Percentiles rank a stretch among this genome's conserved stretches.
Evolutionary conservation across 805 yeast genomes (phyloP).

Genomic region (Zygosaccharomyces lentus): DNA sequence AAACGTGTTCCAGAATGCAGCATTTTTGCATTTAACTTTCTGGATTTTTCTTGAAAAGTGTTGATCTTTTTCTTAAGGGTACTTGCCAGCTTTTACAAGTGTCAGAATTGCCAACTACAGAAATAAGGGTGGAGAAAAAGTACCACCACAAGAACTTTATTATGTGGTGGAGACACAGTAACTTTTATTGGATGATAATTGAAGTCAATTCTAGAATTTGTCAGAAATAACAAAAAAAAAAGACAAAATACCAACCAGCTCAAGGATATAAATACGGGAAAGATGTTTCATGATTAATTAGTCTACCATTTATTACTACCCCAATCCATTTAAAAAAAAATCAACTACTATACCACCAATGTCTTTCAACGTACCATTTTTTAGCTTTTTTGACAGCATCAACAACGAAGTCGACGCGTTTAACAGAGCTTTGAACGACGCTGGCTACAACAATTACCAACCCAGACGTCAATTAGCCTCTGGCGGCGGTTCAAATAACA

Average conservation of each 20-base stretch:
- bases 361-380: constrained; percentile 42
- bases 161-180: neutral
- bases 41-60: neutral
- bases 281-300: neutral
- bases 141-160: neutral
- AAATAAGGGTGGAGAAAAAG: neutral
- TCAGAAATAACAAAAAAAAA: neutral
- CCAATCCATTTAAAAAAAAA: neutral
- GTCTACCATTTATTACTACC: neutral
- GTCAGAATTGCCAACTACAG: neutral
- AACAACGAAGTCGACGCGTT: constrained; percentile 41
- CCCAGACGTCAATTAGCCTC: constrained; percentile 19
- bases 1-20: too few relatives aligned
- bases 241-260: too few relatives aligned
- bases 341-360: constrained; percentile 17
- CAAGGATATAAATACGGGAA: neutral
- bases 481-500: constrained; percentile 7
- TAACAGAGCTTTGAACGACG: constrained; percentile 33
- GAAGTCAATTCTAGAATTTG: too few relatives aligned
- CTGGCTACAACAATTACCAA: constrained; percentile 26
- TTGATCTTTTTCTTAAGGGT: neutral
- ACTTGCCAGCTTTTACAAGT: neutral
- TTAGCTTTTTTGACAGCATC: constrained; percentile 42
- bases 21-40: neutral
- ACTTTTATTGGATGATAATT: neutral